Conservation (phyloP, 164 flowering plant genomes). For the Cinnamomum micranthum region DNA sequence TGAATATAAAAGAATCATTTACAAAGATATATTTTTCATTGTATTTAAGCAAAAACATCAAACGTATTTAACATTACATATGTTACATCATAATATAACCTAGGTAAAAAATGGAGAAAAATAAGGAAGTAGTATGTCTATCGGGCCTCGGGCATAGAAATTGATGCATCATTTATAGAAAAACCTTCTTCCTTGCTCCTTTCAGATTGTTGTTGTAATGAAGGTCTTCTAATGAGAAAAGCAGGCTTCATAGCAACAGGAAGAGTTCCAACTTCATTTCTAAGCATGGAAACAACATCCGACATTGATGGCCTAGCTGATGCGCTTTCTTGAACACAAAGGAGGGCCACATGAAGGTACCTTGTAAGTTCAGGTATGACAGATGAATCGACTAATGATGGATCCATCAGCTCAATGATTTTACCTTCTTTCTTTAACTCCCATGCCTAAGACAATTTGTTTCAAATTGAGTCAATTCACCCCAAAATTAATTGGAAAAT, state of each 20-base stretch:
- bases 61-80: no score
- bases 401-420: conserved; percentile 8
- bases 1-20: no score
- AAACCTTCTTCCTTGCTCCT: no score
- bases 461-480: background rate
- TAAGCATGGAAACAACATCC: background rate
- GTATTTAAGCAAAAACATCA: no score
- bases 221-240: background rate
- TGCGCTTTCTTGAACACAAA: conserved; percentile 16
- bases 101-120: no score
- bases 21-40: no score
- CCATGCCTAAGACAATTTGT: conserved; percentile 7
- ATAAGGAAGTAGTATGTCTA: background rate
- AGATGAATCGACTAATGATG: background rate
- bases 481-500: background rate
- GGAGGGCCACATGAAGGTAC: conserved; percentile 11
- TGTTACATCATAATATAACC: no score
- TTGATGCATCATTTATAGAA: background rate
- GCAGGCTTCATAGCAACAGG: background rate
- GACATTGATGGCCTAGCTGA: background rate
- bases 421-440: conserved; percentile 9
- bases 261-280: background rate
- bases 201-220: no score
- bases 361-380: background rate
- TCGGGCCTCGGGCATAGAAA: background rate